phyloP scores from a whole-genome alignment of 2,329 filamentous ascomycete genomes.

The Cryphonectria radicalis region DNA sequence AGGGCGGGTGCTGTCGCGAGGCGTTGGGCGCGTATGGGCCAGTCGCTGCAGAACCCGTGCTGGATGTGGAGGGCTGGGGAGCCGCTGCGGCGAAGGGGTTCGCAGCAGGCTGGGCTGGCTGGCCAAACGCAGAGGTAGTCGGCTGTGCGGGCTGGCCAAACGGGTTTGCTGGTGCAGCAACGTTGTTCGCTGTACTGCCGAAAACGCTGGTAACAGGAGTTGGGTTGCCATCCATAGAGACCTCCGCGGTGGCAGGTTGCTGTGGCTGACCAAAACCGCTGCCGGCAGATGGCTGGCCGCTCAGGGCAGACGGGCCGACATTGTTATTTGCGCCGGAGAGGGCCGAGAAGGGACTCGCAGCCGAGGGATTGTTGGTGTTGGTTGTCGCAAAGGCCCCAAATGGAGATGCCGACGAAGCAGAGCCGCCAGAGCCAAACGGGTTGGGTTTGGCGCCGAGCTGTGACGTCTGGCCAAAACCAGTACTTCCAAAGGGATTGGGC shows the following conservation, averaged over 20 bases:
- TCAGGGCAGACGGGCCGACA: conserved; percentile 25
- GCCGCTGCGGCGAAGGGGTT: conserved; percentile 21
- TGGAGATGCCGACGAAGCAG: conserved; percentile 29
- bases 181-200: conserved; percentile 23
- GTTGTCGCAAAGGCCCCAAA: conserved; percentile 32
- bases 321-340: conserved; percentile 19
- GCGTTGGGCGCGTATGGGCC: conserved; percentile 35
- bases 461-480: conserved; percentile 44
- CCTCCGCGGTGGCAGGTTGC: conserved; percentile 25
- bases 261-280: conserved; percentile 29
- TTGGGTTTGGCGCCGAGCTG: conserved; percentile 41
- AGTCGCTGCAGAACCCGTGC: neutral
- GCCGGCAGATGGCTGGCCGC: conserved; percentile 29
- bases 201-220: conserved; percentile 33
- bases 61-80: conserved; percentile 6
- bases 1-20: conserved; percentile 38
- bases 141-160: conserved; percentile 33
- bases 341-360: conserved; percentile 29
- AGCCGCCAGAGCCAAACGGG: conserved; percentile 33
- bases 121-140: conserved; percentile 29
- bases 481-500: conserved; percentile 39
- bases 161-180: conserved; percentile 18
- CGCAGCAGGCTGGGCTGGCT: conserved; percentile 32
- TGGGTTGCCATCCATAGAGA: conserved; percentile 25
- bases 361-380: conserved; percentile 6